Percentiles rank a stretch among this genome's conserved stretches.
These are phyloP conservation scores for Magnusiomyces paraingens DNA, from an alignment of 1,139 yeast species.

Conservation along the genomic window DNA sequence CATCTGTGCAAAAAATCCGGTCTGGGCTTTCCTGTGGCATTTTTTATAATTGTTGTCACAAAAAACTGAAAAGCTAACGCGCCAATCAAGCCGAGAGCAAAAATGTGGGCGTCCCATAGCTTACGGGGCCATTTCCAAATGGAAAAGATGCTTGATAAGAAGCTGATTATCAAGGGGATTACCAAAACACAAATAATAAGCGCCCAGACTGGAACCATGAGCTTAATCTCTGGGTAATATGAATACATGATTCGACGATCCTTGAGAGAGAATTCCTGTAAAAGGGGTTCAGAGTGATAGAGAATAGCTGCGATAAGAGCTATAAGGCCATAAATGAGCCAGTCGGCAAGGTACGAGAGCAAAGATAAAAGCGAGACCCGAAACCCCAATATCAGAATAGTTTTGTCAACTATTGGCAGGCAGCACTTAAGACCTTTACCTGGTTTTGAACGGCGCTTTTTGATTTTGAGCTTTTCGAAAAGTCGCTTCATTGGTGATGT, in stretches of 20 bases:
- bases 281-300: slow-evolving; percentile 8
- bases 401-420: slow-evolving; percentile 2
- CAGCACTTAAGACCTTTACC: neutral
- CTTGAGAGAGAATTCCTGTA: slow-evolving; percentile 9
- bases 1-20: slow-evolving; percentile 12
- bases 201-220: slow-evolving; percentile 10
- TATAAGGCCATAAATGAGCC: slow-evolving; percentile 4
- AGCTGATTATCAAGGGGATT: slow-evolving; percentile 5
- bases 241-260: slow-evolving; percentile 5
- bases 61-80: slow-evolving; percentile 7
- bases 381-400: slow-evolving; percentile 6
- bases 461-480: too few relatives aligned
- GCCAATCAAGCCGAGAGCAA: slow-evolving; percentile 8
- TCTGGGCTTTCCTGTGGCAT: slow-evolving; percentile 9
- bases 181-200: slow-evolving; percentile 2
- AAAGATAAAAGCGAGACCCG: slow-evolving; percentile 6
- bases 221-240: slow-evolving; percentile 1
- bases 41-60: slow-evolving; percentile 6
- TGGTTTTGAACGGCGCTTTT: too few relatives aligned
- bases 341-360: slow-evolving; percentile 9
- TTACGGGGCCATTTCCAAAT: slow-evolving; percentile 11
- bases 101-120: slow-evolving; percentile 12
- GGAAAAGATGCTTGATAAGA: slow-evolving; percentile 4
- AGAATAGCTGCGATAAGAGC: slow-evolving; percentile 6
- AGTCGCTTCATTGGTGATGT: too few relatives aligned